Conservation (phyloP, 2,329 filamentous ascomycete genomes). For the Colletotrichum orbiculare region DNA sequence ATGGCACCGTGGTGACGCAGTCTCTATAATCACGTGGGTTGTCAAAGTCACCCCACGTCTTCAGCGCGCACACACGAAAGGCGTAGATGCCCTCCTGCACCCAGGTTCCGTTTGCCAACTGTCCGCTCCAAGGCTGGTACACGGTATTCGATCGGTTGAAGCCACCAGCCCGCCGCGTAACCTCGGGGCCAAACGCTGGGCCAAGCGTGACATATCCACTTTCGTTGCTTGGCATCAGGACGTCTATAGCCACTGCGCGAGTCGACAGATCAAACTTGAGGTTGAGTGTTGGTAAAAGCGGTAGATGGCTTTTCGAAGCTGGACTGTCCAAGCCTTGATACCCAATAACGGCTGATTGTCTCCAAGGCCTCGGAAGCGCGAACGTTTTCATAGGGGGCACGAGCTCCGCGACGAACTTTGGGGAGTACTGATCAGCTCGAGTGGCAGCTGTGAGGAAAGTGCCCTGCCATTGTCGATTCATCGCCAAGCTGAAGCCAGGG, state of each 20-base stretch:
- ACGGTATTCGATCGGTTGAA: neutral
- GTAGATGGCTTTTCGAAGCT: neutral
- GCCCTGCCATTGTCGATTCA: neutral
- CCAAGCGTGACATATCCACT: neutral
- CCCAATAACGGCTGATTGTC: no score
- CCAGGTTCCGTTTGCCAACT: neutral
- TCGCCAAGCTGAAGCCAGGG: no score
- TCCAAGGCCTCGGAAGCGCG: neutral
- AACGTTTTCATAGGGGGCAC: neutral
- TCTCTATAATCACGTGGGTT: neutral
- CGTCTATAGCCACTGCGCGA: neutral
- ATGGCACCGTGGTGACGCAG: constrained; percentile 44
- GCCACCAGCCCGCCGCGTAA: neutral
- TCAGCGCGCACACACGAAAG: neutral
- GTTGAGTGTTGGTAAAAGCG: neutral
- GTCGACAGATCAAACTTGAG: neutral
- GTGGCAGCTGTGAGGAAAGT: neutral
- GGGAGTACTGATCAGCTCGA: neutral
- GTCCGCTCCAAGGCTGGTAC: neutral
- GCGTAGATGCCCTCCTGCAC: neutral
- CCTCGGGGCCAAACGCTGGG: neutral
- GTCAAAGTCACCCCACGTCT: neutral
- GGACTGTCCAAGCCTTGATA: neutral
- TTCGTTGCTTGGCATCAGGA: neutral
- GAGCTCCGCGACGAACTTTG: neutral